Evolutionary conservation across 805 yeast genomes (phyloP).

Genomic region (Yamadazyma ubonensis): DNA sequence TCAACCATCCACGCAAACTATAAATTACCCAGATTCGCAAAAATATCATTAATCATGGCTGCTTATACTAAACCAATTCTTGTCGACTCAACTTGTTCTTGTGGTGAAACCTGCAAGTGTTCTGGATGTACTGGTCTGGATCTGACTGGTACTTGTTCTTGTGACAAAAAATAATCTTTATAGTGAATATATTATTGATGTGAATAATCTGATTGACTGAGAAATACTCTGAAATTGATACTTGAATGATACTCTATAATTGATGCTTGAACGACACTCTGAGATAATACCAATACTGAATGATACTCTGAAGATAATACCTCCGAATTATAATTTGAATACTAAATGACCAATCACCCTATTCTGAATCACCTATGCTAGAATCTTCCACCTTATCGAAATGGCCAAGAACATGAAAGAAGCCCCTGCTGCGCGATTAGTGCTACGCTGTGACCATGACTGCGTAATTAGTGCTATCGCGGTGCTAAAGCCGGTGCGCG

Average conservation of each 20-base stretch:
- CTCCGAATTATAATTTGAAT: no score
- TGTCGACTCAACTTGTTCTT: conserved; percentile 19
- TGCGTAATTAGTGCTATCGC: background rate
- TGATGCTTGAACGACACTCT: no score
- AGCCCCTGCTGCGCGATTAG: background rate
- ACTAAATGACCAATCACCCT: no score
- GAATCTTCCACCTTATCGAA: background rate
- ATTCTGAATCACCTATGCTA: no score
- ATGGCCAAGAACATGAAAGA: no score
- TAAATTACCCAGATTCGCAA: background rate
- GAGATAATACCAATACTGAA: no score
- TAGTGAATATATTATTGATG: background rate
- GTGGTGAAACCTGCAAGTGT: conserved; percentile 25
- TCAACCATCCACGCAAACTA: conserved; percentile 1
- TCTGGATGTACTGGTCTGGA: conserved; percentile 15
- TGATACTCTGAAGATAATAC: no score
- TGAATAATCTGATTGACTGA: background rate
- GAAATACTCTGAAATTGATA: no score
- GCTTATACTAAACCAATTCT: conserved; percentile 13
- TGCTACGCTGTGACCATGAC: background rate
- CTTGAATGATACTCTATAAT: no score
- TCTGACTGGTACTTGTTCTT: conserved; percentile 11
- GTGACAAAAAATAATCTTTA: conserved; percentile 13
- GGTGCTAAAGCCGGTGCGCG: background rate
- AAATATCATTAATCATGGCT: conserved; percentile 14